Base-by-base conservation (phyloP, 345 rosid species). In the Viola odorata region DNA sequence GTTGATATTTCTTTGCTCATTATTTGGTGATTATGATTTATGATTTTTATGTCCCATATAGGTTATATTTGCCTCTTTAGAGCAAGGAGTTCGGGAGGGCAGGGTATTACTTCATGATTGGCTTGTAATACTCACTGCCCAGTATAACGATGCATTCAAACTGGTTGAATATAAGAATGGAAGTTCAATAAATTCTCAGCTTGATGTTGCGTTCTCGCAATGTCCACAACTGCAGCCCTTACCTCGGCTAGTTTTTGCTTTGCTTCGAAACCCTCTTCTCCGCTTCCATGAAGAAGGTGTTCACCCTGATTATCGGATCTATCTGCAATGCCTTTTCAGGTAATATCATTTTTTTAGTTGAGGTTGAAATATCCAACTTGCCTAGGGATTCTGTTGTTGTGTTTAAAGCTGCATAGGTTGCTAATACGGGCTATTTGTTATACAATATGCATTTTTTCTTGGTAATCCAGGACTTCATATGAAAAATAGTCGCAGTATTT, bases 271-370 rank as follows among this genome's bases (percentile, higher is more conserved):
- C 59, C 97, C 95, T 60, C 91, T 94, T 73, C 86, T 88, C 57
- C 92, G 86, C 64, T 84, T 88, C 73, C 96, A 94, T 66, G 97
- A 94, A 81, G 97, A 94, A 85, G 99, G 96, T 54, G 97, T 90
- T 66, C 99, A 94, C 75, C 99, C 96, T 50, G 95, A 94, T 71
- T 88, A 84, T 69, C 79, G 92, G 72, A 90, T 94, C 73, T 90
- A 86, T 74, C 69, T 94, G 65, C 99, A 90, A 63, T 94, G 97
- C 78, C 99, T 94, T 75, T 94, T 90, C 85, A 90, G 97, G 97
- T 94, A 86, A 11, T 14, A 1, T 50, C n/a, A 56, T 53, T 36
- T 56, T 37, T 39, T 4, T 40, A 39, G 47, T 14, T 39, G 45
- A 47, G 49, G 47, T 48, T 48, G 17, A 7, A 8, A 23, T 52